phyloP scores from a whole-genome alignment of 1,284 basidiomycete genomes.

The Ceraceosorus bombacis region DNA sequence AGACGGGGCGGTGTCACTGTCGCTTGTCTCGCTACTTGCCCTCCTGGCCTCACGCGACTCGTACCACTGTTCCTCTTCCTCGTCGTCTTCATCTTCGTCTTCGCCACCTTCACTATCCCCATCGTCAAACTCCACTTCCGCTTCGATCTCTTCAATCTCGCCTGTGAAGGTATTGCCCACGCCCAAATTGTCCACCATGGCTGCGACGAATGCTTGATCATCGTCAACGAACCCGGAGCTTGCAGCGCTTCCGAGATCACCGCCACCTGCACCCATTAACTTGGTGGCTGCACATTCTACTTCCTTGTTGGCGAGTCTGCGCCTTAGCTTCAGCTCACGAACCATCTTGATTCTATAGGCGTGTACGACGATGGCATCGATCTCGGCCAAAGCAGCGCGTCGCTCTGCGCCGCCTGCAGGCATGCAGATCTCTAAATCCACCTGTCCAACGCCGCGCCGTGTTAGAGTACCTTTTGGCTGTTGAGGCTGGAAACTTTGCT shows the following conservation, averaged over 20 bases:
- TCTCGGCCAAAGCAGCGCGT: constrained; percentile 32
- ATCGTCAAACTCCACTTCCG: constrained; percentile 33
- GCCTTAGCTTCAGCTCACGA: constrained; percentile 41
- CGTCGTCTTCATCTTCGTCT: constrained; percentile 44
- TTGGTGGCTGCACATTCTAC: constrained; percentile 31
- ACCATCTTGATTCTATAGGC: constrained; percentile 43
- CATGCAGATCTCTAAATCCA: constrained; percentile 43
- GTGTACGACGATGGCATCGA: constrained; percentile 40
- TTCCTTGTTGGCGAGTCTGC: constrained; percentile 31
- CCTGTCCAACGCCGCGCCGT: constrained; percentile 30
- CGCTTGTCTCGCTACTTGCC: constrained; percentile 33
- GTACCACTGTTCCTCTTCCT: constrained; percentile 48
- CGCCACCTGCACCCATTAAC: constrained; percentile 13
- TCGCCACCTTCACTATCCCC: constrained; percentile 32
- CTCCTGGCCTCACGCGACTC: constrained; percentile 39
- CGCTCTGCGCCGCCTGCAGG: constrained; percentile 36
- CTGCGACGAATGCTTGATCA: constrained; percentile 34
- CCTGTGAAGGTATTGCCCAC: constrained; percentile 40
- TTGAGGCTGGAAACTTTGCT: too few relatives aligned
- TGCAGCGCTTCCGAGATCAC: constrained; percentile 2
- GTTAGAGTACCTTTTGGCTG: too few relatives aligned
- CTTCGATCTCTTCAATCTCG: constrained; percentile 40
- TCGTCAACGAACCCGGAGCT: constrained; percentile 17
- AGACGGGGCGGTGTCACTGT: constrained; percentile 7
- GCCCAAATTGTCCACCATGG: constrained; percentile 43